Evolutionary conservation across 2,329 filamentous ascomycete genomes (phyloP), one percentile per base, ranked within the genome.

Genomic region (Xylariaceae sp.): DNA sequence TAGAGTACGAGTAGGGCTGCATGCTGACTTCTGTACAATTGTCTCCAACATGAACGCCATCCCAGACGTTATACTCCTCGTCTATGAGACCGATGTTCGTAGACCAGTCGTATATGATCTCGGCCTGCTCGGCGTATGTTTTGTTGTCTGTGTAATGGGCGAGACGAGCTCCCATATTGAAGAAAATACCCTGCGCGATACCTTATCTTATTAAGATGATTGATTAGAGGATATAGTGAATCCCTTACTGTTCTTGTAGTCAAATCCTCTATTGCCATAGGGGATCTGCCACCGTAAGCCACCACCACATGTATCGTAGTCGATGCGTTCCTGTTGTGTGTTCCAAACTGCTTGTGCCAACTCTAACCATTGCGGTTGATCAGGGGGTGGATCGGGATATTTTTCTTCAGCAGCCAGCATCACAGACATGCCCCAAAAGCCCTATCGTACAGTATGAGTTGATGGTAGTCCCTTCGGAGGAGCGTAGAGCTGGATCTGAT

Each of bases 201-300:
- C 61, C 61, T 63, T 48, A 62, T 41, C n/a, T 40, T 4, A 35
- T 64, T 48, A 63, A 52, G 43, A 45, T 31, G 14, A 27, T 36
- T 11, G 14, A 2, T 27, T 22, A 2, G 7, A 41, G n/a, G 10
- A 19, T n/a, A 12, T 11, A 6, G 4, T 3, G 11, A 6, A n/a
- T 32, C 11, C 30, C 62, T 55, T 52, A 63, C 64, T 66, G 49
- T 67, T 67, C 57, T 67, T 67, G 45, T 67, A 67, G 51, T 67
- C 56, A 42, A 71, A 72, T 52, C 82, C 82, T 33, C 71, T 75
- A 62, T 85, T 83, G 60, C 75, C 77, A 10, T 76, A 71, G 63
- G 78, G 85, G 41, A 87, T 81, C 65, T 87, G 84, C 85, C 85
- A 87, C 56, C 78, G 77, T 53, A 88, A 62, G 14, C 85, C 85